These are phyloP conservation scores for Maudiozyma saulgeensis DNA, from an alignment of 805 yeast species.

Conservation along the genomic window DNA sequence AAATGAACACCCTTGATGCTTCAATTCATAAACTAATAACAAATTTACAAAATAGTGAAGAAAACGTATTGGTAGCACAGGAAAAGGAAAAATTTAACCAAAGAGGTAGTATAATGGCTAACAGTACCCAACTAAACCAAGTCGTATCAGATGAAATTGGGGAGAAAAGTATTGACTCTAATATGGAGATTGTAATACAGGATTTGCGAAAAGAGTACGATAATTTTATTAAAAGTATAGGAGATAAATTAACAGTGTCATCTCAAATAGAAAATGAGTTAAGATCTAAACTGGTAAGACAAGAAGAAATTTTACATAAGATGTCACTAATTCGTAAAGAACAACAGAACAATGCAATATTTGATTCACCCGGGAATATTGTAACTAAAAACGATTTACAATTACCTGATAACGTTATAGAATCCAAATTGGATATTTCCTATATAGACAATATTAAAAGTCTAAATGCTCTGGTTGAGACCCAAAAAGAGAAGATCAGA, in stretches of 20 bases:
- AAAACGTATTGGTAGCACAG: background rate
- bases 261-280: conserved; percentile 12
- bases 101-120: conserved; percentile 10
- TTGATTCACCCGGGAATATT: background rate
- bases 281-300: conserved; percentile 17
- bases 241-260: conserved; percentile 15
- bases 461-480: conserved; percentile 9
- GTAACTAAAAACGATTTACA: background rate
- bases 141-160: background rate
- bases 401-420: background rate
- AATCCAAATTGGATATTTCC: conserved; percentile 2
- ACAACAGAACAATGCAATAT: background rate
- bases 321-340: background rate
- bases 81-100: background rate
- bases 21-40: conserved; percentile 11
- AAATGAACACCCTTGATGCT: conserved; percentile 20
- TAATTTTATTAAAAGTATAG: conserved; percentile 19
- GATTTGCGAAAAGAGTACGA: conserved; percentile 25
- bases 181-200: conserved; percentile 22
- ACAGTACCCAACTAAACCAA: conserved; percentile 12
- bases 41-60: conserved; percentile 3
- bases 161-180: conserved; percentile 10
- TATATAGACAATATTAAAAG: conserved; percentile 14
- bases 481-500: conserved; percentile 5
- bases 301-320: conserved; percentile 7